phyloP scores from a whole-genome alignment of 768 basidiomycete species.

The Boletus fagicola region DNA sequence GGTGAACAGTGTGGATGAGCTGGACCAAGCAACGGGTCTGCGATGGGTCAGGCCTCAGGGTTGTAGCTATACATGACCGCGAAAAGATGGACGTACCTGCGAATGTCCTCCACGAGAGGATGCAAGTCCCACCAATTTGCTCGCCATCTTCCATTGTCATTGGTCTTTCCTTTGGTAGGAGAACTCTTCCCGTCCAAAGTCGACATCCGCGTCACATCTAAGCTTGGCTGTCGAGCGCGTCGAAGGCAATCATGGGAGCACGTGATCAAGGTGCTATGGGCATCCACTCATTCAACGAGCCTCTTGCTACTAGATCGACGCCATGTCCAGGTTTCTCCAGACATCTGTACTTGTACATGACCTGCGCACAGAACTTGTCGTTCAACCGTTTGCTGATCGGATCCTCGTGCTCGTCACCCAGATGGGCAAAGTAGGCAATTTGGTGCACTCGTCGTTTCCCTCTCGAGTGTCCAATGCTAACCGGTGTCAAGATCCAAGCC shows the following conservation, averaged over 20 bases:
- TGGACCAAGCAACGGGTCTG: constrained; percentile 74
- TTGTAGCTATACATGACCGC: not conserved
- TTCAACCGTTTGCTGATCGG: constrained; percentile 80
- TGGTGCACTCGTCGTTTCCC: constrained; percentile 48
- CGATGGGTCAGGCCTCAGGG: constrained; percentile 3
- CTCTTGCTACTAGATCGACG: not conserved
- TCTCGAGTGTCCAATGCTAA: constrained; percentile 5
- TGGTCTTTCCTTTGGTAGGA: constrained; percentile 54
- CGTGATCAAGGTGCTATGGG: not conserved
- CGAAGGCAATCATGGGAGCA: not conserved
- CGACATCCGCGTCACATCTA: constrained; percentile 18
- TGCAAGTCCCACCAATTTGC: constrained; percentile 75
- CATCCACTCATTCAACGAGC: too few species aligned
- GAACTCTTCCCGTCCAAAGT: constrained; percentile 29
- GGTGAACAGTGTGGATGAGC: constrained; percentile 65
- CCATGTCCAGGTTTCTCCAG: constrained; percentile 37
- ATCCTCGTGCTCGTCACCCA: constrained; percentile 87
- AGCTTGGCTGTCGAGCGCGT: not conserved
- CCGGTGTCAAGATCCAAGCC: constrained; percentile 65
- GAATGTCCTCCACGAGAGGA: constrained; percentile 55
- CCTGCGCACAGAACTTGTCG: constrained; percentile 64
- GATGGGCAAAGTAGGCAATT: constrained; percentile 82
- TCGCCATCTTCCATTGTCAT: constrained; percentile 53
- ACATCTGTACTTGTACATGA: constrained; percentile 53
- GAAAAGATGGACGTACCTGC: constrained; percentile 40